A percentile compares a stretch with the other conserved stretches of the same genome.
Conservation (phyloP, 345 rosid genomes). For the Lumnitzera littorea region DNA sequence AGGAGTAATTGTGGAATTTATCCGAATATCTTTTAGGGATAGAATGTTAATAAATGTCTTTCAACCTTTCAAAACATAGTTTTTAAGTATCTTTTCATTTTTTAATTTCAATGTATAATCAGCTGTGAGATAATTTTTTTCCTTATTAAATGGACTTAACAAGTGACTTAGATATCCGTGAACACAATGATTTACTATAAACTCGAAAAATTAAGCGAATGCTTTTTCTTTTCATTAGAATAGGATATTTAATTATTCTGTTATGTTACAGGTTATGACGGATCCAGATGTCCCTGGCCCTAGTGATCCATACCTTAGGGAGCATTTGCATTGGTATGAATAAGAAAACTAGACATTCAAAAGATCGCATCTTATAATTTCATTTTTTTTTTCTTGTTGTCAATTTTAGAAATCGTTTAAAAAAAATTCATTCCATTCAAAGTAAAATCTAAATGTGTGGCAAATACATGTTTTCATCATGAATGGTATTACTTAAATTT, state of each 20-base stretch:
- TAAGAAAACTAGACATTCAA: background rate
- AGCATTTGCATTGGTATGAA: slow-evolving; percentile 89
- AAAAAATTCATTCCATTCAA: background rate
- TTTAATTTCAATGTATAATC: too few species aligned
- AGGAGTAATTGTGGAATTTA: too few species aligned
- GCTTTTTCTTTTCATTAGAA: background rate
- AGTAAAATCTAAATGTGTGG: slow-evolving; percentile 1
- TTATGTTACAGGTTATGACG: slow-evolving; percentile 64
- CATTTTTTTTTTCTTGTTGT: too few species aligned
- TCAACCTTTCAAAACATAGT: too few species aligned
- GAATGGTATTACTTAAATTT: background rate
- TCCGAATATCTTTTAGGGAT: too few species aligned
- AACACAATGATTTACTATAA: too few species aligned
- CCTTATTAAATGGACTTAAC: too few species aligned
- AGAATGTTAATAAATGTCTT: too few species aligned
- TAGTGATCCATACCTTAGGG: slow-evolving; percentile 89
- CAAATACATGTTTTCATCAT: slow-evolving; percentile 1
- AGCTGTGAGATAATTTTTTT: too few species aligned
- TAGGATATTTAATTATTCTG: background rate
- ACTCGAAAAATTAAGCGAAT: background rate
- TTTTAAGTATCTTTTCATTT: too few species aligned
- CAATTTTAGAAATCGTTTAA: background rate
- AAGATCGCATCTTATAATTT: background rate
- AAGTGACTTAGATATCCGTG: too few species aligned
- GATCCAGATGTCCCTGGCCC: slow-evolving; percentile 99